A percentile compares a stretch with the other conserved stretches of the same genome.
Evolutionary conservation across 805 yeast genomes (phyloP).

Genomic region (Myxozyma melibiosi): DNA sequence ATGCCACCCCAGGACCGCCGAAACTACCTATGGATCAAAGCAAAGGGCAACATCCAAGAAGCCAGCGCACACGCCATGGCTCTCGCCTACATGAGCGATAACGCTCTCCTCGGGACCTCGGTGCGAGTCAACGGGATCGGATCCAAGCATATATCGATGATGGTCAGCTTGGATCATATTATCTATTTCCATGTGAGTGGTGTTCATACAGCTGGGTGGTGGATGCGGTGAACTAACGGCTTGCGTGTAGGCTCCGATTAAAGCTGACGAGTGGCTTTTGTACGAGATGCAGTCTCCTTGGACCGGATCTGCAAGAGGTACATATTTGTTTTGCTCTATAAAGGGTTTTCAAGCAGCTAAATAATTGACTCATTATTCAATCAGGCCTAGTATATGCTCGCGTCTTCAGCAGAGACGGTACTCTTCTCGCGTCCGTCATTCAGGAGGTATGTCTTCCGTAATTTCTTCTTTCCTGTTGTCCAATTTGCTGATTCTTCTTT

Average conservation of each 20-base stretch:
- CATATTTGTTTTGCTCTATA: not conserved
- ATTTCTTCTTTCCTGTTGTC: not conserved
- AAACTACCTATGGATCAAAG: conserved; percentile 27
- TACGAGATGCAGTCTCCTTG: conserved; percentile 26
- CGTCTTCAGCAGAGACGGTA: conserved; percentile 21
- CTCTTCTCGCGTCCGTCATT: conserved; percentile 24
- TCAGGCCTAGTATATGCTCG: conserved; percentile 21
- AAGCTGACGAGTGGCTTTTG: conserved; percentile 32
- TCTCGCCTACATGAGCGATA: conserved; percentile 35
- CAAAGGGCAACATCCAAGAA: conserved; percentile 27
- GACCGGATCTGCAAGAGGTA: conserved; percentile 28
- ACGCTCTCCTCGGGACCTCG: conserved; percentile 30
- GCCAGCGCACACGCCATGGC: conserved; percentile 32
- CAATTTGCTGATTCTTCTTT: not conserved
- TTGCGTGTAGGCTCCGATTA: conserved; percentile 22
- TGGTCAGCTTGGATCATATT: conserved; percentile 35
- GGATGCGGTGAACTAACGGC: not conserved
- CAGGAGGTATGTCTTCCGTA: conserved; percentile 27
- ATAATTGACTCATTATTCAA: not conserved
- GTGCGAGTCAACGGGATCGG: conserved; percentile 23
- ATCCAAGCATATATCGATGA: conserved; percentile 23
- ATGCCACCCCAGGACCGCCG: conserved; percentile 14
- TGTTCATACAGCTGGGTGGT: not conserved
- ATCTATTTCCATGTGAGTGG: conserved; percentile 31
- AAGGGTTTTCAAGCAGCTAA: not conserved